Conservation (phyloP, 139 green algal genomes). For the Volvox reticuliferus region DNA sequence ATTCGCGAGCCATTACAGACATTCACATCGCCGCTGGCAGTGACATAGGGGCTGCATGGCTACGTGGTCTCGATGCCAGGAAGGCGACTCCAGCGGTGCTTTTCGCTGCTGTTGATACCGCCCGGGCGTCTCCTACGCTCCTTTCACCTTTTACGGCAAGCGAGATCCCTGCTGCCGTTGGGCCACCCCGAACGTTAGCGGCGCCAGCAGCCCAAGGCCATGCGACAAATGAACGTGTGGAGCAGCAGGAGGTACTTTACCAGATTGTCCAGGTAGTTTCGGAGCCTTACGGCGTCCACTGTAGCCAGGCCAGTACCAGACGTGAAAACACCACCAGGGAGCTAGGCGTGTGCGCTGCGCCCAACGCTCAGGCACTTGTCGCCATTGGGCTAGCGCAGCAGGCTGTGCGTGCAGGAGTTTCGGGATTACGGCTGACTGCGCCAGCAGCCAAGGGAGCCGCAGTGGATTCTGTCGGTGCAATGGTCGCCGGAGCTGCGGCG, state of each 20-base stretch:
- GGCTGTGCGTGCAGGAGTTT: slow-evolving; percentile 6
- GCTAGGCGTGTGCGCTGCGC: neutral
- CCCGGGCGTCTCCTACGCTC: no score
- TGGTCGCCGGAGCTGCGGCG: neutral
- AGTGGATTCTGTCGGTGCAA: neutral
- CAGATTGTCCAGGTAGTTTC: neutral
- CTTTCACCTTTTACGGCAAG: neutral
- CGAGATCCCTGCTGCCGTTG: neutral
- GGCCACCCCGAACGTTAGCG: neutral
- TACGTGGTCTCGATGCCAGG: slow-evolving; percentile 10
- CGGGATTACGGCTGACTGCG: neutral
- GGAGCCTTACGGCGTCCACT: neutral
- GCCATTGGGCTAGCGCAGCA: slow-evolving; percentile 50
- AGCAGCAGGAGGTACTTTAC: neutral
- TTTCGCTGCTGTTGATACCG: neutral
- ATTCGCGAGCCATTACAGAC: neutral
- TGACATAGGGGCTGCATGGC: neutral
- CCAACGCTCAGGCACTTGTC: neutral
- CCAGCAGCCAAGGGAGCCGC: neutral
- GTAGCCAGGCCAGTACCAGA: neutral
- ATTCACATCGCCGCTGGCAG: neutral
- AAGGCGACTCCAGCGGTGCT: neutral
- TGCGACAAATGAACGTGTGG: neutral
- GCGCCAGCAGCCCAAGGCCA: neutral
- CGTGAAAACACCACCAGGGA: neutral